phyloP scores from a whole-genome alignment of 2,329 filamentous ascomycete species.

The Aureobasidium sp. region DNA sequence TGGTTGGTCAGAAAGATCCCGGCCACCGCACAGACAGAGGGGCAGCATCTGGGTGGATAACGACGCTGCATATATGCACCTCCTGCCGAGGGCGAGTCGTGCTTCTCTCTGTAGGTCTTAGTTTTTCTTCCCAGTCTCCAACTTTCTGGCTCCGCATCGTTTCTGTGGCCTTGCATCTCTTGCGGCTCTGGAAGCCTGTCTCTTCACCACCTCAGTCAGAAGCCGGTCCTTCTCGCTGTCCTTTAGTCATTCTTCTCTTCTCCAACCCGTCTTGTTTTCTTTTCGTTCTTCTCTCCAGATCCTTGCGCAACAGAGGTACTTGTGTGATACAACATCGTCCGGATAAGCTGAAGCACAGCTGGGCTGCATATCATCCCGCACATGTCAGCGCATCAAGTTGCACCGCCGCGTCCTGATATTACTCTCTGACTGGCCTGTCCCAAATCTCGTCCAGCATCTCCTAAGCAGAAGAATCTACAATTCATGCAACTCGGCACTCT shows the following conservation, averaged over 20 bases:
- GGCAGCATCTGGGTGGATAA: neutral
- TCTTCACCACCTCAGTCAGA: constrained; percentile 3
- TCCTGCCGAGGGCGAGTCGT: constrained; percentile 7
- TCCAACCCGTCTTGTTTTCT: neutral
- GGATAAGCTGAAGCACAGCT: constrained; percentile 5
- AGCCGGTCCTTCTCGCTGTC: constrained; percentile 10
- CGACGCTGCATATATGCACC: constrained; percentile 12
- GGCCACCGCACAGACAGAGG: constrained; percentile 10
- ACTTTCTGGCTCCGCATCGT: constrained; percentile 8
- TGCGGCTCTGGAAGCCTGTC: constrained; percentile 14
- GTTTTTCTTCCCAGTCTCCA: constrained; percentile 4
- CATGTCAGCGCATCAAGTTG: constrained; percentile 9
- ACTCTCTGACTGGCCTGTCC: neutral
- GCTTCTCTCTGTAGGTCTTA: constrained; percentile 1
- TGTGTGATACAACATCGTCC: neutral
- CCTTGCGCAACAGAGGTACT: neutral
- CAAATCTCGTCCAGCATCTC: neutral
- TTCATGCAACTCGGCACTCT: constrained; percentile 10
- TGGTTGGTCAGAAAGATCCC: constrained; percentile 1
- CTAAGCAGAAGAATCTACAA: neutral
- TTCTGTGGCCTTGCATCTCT: constrained; percentile 7
- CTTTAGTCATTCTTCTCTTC: constrained; percentile 4
- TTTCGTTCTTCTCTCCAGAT: neutral
- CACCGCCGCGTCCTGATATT: constrained; percentile 6
- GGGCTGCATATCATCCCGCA: neutral